Conservation (phyloP, 371 early-diverging fungal genomes). For the Lichtheimia ramosa region DNA sequence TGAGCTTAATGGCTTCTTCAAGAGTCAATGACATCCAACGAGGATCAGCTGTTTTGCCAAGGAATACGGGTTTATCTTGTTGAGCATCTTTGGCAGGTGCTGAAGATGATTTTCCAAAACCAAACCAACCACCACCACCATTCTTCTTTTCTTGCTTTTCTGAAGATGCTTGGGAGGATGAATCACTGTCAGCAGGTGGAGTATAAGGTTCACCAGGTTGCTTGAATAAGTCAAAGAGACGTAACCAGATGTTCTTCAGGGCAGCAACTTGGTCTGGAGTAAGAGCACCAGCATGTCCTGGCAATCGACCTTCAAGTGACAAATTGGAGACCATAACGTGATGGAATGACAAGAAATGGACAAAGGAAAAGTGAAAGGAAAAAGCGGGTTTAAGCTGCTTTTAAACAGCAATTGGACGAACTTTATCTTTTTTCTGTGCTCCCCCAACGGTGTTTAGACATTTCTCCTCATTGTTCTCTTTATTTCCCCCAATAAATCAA, state of each 20-base stretch:
- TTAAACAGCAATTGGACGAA: too few species aligned
- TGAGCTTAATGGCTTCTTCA: constrained; percentile 40
- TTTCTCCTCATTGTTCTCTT: too few species aligned
- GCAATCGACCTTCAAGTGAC: constrained; percentile 13
- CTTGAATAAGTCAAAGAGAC: constrained; percentile 49
- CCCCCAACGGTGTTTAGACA: too few species aligned
- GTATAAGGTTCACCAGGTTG: constrained; percentile 22
- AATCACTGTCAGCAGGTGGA: not conserved
- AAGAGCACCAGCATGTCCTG: constrained; percentile 45
- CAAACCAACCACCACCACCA: constrained; percentile 28
- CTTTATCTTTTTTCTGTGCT: too few species aligned
- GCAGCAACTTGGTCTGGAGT: constrained; percentile 46
- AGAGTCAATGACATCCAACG: constrained; percentile 34
- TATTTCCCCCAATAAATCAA: too few species aligned
- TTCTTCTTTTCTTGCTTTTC: not conserved
- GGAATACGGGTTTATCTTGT: constrained; percentile 42
- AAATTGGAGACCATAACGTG: constrained; percentile 4
- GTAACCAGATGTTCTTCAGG: constrained; percentile 56
- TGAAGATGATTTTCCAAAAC: constrained; percentile 31
- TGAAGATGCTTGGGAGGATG: not conserved
- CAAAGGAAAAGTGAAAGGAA: not conserved
- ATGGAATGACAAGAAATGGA: not conserved
- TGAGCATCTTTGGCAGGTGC: constrained; percentile 24
- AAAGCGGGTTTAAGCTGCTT: too few species aligned
- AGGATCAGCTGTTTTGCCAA: constrained; percentile 47